phyloP scores from a whole-genome alignment of 495 filamentous ascomycete genomes.

The Lasiosphaeria ovina region DNA sequence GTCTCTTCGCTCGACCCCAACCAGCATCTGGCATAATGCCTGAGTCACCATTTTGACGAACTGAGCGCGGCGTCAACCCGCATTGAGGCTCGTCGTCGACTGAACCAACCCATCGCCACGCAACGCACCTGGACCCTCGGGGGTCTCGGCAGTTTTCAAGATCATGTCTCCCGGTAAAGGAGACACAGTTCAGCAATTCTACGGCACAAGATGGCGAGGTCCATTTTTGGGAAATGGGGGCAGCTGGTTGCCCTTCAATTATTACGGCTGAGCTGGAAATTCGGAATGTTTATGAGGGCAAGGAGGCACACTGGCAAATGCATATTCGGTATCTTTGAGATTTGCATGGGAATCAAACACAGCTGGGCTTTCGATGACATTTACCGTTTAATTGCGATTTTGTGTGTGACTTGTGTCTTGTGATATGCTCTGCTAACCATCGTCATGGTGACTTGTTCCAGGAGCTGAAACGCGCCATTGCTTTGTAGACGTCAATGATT shows the following conservation, averaged over 20 bases:
- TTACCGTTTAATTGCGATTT: not conserved
- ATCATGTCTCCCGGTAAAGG: conserved; percentile 9
- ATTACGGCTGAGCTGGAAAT: conserved; percentile 25
- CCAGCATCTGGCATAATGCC: conserved; percentile 22
- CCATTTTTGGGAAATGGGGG: conserved; percentile 24
- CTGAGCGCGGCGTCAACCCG: conserved; percentile 16
- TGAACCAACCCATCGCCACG: conserved; percentile 20
- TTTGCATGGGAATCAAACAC: conserved; percentile 23
- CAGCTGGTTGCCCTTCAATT: conserved; percentile 30
- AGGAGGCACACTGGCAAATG: conserved; percentile 23
- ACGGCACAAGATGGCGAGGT: not conserved
- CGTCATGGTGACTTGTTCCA: too few relatives aligned
- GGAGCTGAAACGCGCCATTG: too few relatives aligned
- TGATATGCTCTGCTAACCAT: too few relatives aligned
- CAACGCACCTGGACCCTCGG: conserved; percentile 1
- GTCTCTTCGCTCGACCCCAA: conserved; percentile 38
- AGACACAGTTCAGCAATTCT: conserved; percentile 3
- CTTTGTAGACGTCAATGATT: too few relatives aligned
- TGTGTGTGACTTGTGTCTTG: too few relatives aligned
- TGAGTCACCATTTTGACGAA: conserved; percentile 18
- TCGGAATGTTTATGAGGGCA: conserved; percentile 20
- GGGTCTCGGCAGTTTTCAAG: conserved; percentile 16
- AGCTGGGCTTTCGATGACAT: not conserved
- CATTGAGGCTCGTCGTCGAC: conserved; percentile 21
- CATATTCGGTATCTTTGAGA: conserved; percentile 20